Evolutionary conservation across 1,284 basidiomycete species (phyloP).

Genomic region (Coniferiporia sulphurascens): DNA sequence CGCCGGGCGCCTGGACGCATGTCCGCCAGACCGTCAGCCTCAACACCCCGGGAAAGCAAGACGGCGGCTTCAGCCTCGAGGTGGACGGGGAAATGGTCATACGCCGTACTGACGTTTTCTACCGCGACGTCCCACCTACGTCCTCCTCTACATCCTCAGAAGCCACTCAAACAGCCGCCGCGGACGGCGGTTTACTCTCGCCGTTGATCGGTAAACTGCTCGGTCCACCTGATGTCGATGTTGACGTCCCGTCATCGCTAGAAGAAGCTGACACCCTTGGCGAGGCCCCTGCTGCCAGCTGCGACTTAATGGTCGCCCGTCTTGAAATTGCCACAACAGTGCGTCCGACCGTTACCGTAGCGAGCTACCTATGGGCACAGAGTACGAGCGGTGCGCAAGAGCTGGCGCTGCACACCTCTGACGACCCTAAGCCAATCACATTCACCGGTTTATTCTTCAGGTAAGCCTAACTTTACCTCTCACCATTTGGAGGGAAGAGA

Average conservation of each 20-base stretch:
- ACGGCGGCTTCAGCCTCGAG: conserved; percentile 40
- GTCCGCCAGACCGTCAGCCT: conserved; percentile 59
- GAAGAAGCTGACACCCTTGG: background rate
- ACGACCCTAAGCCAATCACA: conserved; percentile 34
- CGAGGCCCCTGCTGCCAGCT: background rate
- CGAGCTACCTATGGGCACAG: conserved; percentile 8
- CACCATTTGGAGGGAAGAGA: conserved; percentile 3
- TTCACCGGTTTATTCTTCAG: conserved; percentile 73
- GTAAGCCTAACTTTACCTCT: conserved; percentile 31
- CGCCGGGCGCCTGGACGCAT: conserved; percentile 61
- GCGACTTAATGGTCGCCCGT: background rate
- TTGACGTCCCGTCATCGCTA: background rate
- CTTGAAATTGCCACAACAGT: background rate
- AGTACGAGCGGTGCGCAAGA: background rate
- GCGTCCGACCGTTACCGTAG: conserved; percentile 6
- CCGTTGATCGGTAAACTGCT: conserved; percentile 7
- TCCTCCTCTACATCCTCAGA: conserved; percentile 14
- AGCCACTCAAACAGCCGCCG: conserved; percentile 1
- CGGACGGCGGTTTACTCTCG: conserved; percentile 1
- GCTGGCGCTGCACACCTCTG: background rate
- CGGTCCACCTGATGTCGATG: background rate
- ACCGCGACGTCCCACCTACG: conserved; percentile 40
- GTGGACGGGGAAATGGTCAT: conserved; percentile 36
- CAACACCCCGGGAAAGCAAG: conserved; percentile 61
- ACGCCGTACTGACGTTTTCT: conserved; percentile 51